Evolutionary conservation across 805 yeast species (phyloP), one percentile per base, ranked within the genome.

Genomic region (Hanseniaspora clermontiae): DNA sequence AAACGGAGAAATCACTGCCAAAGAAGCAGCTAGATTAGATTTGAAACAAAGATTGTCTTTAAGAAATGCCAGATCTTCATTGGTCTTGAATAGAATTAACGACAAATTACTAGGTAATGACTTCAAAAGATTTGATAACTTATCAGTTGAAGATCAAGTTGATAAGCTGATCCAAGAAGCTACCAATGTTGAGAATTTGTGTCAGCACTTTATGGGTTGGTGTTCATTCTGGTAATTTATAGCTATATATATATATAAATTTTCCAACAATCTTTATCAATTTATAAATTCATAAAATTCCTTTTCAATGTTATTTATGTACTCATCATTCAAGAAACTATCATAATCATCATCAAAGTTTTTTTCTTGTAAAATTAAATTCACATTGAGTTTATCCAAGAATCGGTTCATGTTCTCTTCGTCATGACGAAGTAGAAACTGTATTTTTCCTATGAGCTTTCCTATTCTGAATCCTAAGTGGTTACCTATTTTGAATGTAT

Each of bases 201-300:
- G 97, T 65, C 97, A 89, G 70, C 98, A 91, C 70, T 93, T 87
- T 66, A 85, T 93, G 60, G 99, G 99, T 19, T 93, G 99, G 99
- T 93, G 99, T 71, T 87, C 97, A 1, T 93, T 91, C 79, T 93
- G 98, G 97, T 91, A 65, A 68, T 9, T 29, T 3, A 38, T 38
- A 12, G 17, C 27, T 24, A 17, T 45, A 27, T 31, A 17, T 45
- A 27, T 31, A 45, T 20, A 43, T 12, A 20, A 36, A 34, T 11
- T 5, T 20, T 37, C 20, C 27, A 24, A 24, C 27, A 9, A 47
- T 34, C 10, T 17, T 31, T 56, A 36, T 50, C 15, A 20, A 31
- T 58, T 51, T 34, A 59, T 59, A 50, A 63, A 62, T 2, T 37
- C 50, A n/a, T 57, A 57, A 5, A 63, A 59, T 27, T 60, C 61